Conservation (phyloP, 2,329 filamentous ascomycete species). For the Penicillium crustosum region DNA sequence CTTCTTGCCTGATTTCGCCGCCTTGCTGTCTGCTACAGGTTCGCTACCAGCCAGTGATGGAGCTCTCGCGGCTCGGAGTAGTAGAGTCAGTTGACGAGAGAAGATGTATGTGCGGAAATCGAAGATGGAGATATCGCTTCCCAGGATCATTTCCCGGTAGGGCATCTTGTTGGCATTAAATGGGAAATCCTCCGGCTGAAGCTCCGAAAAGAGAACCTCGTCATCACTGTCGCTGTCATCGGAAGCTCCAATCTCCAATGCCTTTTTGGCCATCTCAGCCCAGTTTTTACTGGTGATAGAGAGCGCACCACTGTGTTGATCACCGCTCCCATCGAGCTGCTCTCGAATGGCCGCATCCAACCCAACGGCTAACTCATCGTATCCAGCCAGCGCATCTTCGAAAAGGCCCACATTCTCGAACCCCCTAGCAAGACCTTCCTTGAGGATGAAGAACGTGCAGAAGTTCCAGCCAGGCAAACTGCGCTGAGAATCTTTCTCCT, state of each 20-base stretch:
- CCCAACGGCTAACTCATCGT: slow-evolving; percentile 88
- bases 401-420: slow-evolving; percentile 96
- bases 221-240: slow-evolving; percentile 35
- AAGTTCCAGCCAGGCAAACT: slow-evolving; percentile 96
- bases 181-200: slow-evolving; percentile 39
- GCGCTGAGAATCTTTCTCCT: slow-evolving; percentile 86
- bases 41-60: slow-evolving; percentile 37
- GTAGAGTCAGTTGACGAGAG: slow-evolving; percentile 76
- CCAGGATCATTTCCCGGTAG: slow-evolving; percentile 87
- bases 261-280: slow-evolving; percentile 57
- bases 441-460: slow-evolving; percentile 97
- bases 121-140: slow-evolving; percentile 93
- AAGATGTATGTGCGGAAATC: slow-evolving; percentile 96
- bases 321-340: slow-evolving; percentile 60
- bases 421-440: slow-evolving; percentile 87
- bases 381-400: slow-evolving; percentile 90
- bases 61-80: slow-evolving; percentile 77
- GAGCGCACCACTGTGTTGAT: slow-evolving; percentile 71
- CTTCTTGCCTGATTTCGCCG: slow-evolving; percentile 56
- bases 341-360: slow-evolving; percentile 80
- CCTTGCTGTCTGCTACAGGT: slow-evolving; percentile 36
- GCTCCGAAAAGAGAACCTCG: slow-evolving; percentile 29
- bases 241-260: slow-evolving; percentile 43
- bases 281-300: slow-evolving; percentile 72
- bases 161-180: slow-evolving; percentile 66